phyloP scores from a whole-genome alignment of 768 basidiomycete species.

The Brasilioporus rufonigricans region DNA sequence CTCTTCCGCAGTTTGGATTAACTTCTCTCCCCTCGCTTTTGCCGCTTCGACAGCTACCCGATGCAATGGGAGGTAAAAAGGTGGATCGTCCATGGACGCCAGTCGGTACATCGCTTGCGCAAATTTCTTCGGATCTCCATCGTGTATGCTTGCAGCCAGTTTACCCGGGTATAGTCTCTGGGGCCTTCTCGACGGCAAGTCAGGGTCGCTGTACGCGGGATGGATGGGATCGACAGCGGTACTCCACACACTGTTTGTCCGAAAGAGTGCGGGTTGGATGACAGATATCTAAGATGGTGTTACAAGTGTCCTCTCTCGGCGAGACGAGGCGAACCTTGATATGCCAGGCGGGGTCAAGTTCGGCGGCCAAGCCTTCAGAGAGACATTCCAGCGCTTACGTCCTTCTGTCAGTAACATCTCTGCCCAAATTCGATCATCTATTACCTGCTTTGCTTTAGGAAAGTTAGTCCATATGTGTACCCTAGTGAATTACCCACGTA shows the following conservation, averaged over 20 bases:
- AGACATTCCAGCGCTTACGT: constrained; percentile 39
- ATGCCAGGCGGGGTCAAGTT: constrained; percentile 47
- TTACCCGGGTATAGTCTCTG: constrained; percentile 12
- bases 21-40: constrained; percentile 20
- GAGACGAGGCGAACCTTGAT: constrained; percentile 38
- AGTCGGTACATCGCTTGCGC: constrained; percentile 18
- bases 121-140: constrained; percentile 26
- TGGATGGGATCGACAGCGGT: constrained; percentile 12
- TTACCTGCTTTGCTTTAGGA: constrained; percentile 27
- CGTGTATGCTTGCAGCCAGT: not conserved
- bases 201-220: constrained; percentile 18
- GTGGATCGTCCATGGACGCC: constrained; percentile 22
- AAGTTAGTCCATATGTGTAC: not conserved
- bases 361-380: constrained; percentile 36
- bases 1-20: constrained; percentile 22
- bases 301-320: not conserved
- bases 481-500: constrained; percentile 12
- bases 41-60: constrained; percentile 21
- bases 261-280: constrained; percentile 25
- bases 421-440: not conserved
- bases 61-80: constrained; percentile 27
- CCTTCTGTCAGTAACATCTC: not conserved
- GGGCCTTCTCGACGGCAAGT: constrained; percentile 14
- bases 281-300: constrained; percentile 19
- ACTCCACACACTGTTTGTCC: constrained; percentile 10